Percentiles rank a stretch among this genome's conserved stretches.
phyloP scores from a whole-genome alignment of 1,139 yeast species.

The Pichia sp. region DNA sequence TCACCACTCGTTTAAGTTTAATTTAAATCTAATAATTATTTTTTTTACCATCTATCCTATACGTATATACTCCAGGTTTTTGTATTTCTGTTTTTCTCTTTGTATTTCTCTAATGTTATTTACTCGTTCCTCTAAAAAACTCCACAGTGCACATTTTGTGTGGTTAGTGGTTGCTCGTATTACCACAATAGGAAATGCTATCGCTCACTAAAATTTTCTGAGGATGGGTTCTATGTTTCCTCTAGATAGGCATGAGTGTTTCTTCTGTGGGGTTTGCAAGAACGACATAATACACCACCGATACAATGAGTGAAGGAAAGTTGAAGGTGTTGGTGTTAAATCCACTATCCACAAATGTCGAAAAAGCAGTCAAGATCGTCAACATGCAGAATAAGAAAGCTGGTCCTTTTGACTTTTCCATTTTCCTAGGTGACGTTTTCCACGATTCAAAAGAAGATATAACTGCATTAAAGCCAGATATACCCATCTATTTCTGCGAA shows the following conservation, averaged over 20 bases:
- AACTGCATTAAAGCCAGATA: conserved; percentile 13
- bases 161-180: too few relatives aligned
- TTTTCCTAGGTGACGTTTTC: conserved; percentile 52
- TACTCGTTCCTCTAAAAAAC: too few relatives aligned
- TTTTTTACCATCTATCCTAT: too few relatives aligned
- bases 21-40: too few relatives aligned
- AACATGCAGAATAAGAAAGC: conserved; percentile 51
- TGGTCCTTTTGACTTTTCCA: conserved; percentile 62
- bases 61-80: too few relatives aligned
- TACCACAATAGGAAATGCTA: not conserved
- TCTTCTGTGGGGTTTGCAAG: too few relatives aligned
- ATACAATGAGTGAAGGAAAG: conserved; percentile 2
- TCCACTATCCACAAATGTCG: conserved; percentile 42
- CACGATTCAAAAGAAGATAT: not conserved
- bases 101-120: too few relatives aligned
- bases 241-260: too few relatives aligned
- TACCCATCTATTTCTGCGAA: conserved; percentile 23
- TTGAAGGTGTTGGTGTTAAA: conserved; percentile 41
- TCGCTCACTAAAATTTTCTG: too few relatives aligned
- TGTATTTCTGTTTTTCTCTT: conserved; percentile 1
- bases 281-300: too few relatives aligned
- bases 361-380: conserved; percentile 46
- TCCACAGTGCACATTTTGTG: too few relatives aligned
- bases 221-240: too few relatives aligned
- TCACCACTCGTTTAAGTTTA: not conserved